Evolutionary conservation across 2,329 filamentous ascomycete genomes (phyloP).

Genomic region (Myriosclerotinia duriaeana): DNA sequence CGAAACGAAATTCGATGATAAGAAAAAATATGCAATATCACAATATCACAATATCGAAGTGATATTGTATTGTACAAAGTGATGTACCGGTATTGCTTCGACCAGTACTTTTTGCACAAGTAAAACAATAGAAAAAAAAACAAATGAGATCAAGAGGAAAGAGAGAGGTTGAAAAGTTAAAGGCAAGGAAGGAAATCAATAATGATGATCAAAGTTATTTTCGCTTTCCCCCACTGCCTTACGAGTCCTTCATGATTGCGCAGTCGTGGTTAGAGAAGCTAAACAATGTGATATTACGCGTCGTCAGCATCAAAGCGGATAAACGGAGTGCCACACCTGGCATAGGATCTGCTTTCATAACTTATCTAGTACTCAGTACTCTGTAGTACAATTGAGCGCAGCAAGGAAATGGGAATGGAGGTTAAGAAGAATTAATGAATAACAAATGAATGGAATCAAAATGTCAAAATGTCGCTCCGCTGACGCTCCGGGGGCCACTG

Average conservation of each 20-base stretch:
- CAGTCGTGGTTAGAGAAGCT: neutral
- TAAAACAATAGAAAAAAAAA: neutral
- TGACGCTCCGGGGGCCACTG: no score
- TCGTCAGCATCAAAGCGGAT: conserved; percentile 16
- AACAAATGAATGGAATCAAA: no score
- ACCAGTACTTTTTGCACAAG: neutral
- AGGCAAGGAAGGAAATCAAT: neutral
- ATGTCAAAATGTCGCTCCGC: no score
- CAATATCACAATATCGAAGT: neutral
- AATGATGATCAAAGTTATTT: neutral
- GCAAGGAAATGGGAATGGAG: no score
- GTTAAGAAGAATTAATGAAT: no score
- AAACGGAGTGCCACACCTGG: neutral
- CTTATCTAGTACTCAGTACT: no score
- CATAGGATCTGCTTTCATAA: no score
- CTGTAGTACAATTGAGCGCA: no score
- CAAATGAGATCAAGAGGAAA: neutral
- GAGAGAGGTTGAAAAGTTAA: neutral
- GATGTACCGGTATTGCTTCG: neutral
- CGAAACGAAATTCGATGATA: neutral
- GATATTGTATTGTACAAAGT: neutral
- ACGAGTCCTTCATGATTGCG: conserved; percentile 17
- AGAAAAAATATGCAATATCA: neutral
- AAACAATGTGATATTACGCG: conserved; percentile 15
- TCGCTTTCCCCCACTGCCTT: conserved; percentile 6